Evolutionary conservation across 78 protist species (phyloP).

Genomic region (Dictyostelium purpureum): DNA sequence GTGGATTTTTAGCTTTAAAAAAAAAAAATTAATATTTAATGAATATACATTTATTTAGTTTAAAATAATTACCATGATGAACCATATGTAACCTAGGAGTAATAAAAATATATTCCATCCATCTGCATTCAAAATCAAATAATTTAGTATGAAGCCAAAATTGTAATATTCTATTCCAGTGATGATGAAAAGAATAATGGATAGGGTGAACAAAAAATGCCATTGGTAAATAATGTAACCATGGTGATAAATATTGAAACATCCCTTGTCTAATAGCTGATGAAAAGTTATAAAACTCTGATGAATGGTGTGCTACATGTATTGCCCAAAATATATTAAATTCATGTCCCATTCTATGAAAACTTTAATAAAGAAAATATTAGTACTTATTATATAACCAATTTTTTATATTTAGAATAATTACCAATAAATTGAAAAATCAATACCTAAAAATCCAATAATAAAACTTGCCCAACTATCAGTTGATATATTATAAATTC

Average conservation of each 20-base stretch:
- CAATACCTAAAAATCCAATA: slow-evolving; percentile 13
- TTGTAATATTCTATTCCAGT: slow-evolving; percentile 31
- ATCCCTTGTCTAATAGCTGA: slow-evolving; percentile 20
- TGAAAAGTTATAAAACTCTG: slow-evolving; percentile 10
- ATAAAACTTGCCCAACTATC: slow-evolving; percentile 4
- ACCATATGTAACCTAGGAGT: neutral
- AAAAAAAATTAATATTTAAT: neutral
- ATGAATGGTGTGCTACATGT: slow-evolving; percentile 30
- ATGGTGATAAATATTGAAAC: slow-evolving; percentile 9
- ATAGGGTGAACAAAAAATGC: slow-evolving; percentile 16
- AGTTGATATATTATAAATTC: neutral
- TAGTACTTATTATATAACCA: neutral
- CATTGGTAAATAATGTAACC: slow-evolving; percentile 42
- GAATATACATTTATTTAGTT: neutral
- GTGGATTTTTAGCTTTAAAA: neutral
- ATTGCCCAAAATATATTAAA: slow-evolving; percentile 17
- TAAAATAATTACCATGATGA: neutral
- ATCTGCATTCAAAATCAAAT: neutral
- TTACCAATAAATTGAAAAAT: slow-evolving; percentile 12
- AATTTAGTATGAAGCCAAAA: neutral
- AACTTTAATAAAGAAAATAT: neutral
- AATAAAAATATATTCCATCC: neutral
- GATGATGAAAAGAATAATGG: slow-evolving; percentile 33
- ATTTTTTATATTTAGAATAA: neutral
- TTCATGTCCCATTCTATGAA: slow-evolving; percentile 25